Evolutionary conservation across 768 basidiomycete genomes (phyloP).

Genomic region (Paxillus ammoniavirescens): DNA sequence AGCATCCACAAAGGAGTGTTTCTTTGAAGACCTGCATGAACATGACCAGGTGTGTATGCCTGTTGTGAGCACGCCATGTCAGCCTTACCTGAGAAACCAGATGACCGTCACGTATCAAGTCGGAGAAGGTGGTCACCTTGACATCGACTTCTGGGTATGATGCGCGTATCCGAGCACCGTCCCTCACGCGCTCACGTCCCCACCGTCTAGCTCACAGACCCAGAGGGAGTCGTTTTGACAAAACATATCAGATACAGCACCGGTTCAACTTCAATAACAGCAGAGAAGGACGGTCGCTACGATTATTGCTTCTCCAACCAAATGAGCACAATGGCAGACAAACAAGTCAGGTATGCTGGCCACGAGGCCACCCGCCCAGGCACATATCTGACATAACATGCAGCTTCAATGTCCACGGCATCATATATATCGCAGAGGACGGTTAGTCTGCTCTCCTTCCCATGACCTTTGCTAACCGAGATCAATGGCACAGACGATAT

Average conservation of each 20-base stretch:
- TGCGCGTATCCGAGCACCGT: not conserved
- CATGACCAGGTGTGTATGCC: constrained; percentile 72
- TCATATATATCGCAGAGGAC: constrained; percentile 90
- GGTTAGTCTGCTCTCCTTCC: constrained; percentile 42
- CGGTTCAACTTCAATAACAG: constrained; percentile 85
- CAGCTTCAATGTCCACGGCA: constrained; percentile 98
- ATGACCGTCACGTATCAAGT: constrained; percentile 99
- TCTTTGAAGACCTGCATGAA: constrained; percentile 90
- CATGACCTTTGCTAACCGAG: not conserved
- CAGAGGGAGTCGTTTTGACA: constrained; percentile 60
- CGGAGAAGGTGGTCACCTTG: constrained; percentile 92
- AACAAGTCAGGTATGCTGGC: constrained; percentile 74
- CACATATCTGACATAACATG: constrained; percentile 1
- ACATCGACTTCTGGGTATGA: constrained; percentile 94
- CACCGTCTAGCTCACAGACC: constrained; percentile 70
- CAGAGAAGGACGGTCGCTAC: constrained; percentile 81
- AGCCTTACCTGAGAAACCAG: constrained; percentile 38
- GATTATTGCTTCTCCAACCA: constrained; percentile 99
- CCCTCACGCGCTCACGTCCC: not conserved
- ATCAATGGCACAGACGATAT: constrained; percentile 49
- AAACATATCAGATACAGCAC: constrained; percentile 88
- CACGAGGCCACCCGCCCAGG: not conserved
- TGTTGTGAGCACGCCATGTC: not conserved
- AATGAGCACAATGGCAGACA: constrained; percentile 96
- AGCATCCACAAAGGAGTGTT: constrained; percentile 88